Evolutionary conservation across 2,329 filamentous ascomycete species (phyloP).

Genomic region (Lachnellula arida): DNA sequence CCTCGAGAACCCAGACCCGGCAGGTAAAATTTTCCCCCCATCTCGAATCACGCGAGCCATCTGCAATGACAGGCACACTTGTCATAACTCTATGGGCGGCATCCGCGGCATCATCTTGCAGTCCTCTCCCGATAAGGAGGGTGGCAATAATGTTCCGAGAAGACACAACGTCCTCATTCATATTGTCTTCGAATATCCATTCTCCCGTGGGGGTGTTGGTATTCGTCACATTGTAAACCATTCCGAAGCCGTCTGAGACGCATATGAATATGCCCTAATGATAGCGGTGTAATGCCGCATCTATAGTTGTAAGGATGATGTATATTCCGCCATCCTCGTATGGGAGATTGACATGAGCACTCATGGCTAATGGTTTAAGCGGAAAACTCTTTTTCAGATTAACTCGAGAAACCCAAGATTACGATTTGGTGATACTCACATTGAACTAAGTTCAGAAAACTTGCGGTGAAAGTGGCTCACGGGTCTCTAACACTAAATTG

Average conservation of each 20-base stretch:
- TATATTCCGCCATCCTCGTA: background rate
- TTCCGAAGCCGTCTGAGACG: background rate
- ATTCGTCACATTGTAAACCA: background rate
- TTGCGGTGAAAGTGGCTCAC: no score
- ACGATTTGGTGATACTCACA: no score
- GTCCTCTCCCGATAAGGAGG: background rate
- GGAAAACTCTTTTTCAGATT: background rate
- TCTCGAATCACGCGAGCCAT: background rate
- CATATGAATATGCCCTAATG: background rate
- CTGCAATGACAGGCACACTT: background rate
- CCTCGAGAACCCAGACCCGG: background rate
- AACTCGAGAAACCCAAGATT: background rate
- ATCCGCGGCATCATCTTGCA: background rate
- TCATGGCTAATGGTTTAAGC: background rate
- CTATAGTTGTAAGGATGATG: background rate
- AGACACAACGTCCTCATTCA: background rate
- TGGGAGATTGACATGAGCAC: no score
- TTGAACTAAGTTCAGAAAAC: no score
- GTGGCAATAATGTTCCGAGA: background rate
- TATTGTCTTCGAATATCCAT: background rate
- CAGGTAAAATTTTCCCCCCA: background rate
- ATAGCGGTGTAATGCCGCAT: background rate
- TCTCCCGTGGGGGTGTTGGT: background rate
- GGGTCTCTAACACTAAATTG: no score
- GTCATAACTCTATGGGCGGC: background rate